phyloP scores from a whole-genome alignment of 75 land plant species.

The Sequoiadendron giganteum region DNA sequence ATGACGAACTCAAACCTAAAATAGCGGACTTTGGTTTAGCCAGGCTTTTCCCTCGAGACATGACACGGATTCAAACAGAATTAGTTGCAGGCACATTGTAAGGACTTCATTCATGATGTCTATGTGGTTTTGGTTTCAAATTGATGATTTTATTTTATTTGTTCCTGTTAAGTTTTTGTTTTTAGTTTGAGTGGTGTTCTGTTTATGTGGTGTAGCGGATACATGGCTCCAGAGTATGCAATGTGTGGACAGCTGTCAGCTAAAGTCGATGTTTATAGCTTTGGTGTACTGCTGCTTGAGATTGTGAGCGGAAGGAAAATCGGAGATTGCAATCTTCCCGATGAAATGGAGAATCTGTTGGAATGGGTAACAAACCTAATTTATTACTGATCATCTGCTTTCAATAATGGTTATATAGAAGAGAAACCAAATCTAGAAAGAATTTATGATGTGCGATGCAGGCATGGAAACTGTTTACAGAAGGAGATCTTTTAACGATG shows the following conservation, averaged over 20 bases:
- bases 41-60: constrained; percentile 19
- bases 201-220: not conserved
- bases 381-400: not conserved
- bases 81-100: constrained; percentile 18
- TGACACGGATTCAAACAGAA: not conserved
- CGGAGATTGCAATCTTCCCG: not conserved
- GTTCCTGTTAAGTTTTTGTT: not conserved
- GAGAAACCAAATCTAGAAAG: not conserved
- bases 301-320: not conserved
- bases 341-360: not conserved
- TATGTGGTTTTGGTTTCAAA: not conserved
- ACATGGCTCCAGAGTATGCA: constrained; percentile 15
- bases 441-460: not conserved
- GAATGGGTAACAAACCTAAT: not conserved
- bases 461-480: constrained; percentile 9
- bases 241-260: not conserved
- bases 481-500: constrained; percentile 5
- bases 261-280: constrained; percentile 14
- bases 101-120: not conserved
- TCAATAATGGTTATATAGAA: not conserved
- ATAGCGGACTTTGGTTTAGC: constrained; percentile 35
- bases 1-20: constrained; percentile 21
- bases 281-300: constrained; percentile 10
- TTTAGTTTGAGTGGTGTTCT: not conserved
- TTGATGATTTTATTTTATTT: not conserved